Base-by-base conservation (phyloP, 106 monocot species). In the Dendrobium huoshanense region DNA sequence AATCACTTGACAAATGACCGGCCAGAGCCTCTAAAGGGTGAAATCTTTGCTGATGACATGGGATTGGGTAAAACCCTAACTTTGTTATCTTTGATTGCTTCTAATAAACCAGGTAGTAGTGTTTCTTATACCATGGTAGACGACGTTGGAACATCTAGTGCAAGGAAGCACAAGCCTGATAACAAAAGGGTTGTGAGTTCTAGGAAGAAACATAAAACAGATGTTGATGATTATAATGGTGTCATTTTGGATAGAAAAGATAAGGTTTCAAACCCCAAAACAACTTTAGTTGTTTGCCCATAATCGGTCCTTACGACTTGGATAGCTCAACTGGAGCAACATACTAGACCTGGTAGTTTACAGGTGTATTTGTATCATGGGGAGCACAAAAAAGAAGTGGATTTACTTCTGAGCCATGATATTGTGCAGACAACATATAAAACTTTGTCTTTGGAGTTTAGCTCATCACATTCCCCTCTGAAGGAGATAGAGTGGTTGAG, bases 31-130 rank as follows among this genome's bases (percentile, higher is more conserved):
- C 73, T 99, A 33, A 88, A 55, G 78, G 98, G 95, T 29, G 98
- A 95, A 41, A 99, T 99, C 72, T 95, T 99, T 75, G 98, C 95
- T 0, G 98, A 99, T 51, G 98, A 99, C 27, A 99, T 99, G 98
- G 98, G 98, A 9, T 80, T 99, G 77, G 98, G 98, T 2, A 99
- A 99, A 84, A 99, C 98, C 3, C 87, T 99, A 3, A 95, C 91
- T 4, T 65, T 99, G 73, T 87, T 99, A 11, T 93, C 98, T 55
- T 83, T 99, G 77, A 90, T 99, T 67, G 92, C 90, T 56, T 76
- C 72, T 31, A 89, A 82, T 85, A 82, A 72, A 44, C 80, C 61
- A 29, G 74, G 41, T 33, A 27, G 64, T 51, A 13, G 51, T 51
- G 51, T 51, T 51, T 51, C 51, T 51, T 51, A 51, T 51, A 13